Conservation (phyloP, 768 basidiomycete species). For the Tylopilus felleus region DNA sequence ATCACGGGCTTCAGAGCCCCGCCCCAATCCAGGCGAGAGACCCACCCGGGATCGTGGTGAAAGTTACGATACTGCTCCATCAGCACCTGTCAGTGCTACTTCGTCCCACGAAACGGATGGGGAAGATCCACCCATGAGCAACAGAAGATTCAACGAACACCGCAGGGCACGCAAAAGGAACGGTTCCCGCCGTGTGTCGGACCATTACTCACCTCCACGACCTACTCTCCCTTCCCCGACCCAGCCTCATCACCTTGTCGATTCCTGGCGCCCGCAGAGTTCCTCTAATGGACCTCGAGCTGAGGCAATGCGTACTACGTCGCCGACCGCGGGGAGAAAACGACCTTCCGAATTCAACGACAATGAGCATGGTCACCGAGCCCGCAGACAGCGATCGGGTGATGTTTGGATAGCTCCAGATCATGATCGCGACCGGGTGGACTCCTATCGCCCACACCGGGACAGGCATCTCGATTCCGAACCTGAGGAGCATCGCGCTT, state of each 20-base stretch:
- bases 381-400: constrained; percentile 24
- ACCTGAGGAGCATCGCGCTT: constrained; percentile 10
- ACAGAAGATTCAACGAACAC: constrained; percentile 4
- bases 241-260: not conserved
- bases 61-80: not conserved
- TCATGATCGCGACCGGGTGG: constrained; percentile 3
- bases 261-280: constrained; percentile 8
- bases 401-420: constrained; percentile 19
- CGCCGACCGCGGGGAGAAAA: constrained; percentile 19
- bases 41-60: not conserved
- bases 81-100: constrained; percentile 7
- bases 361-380: constrained; percentile 19
- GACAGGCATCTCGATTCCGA: constrained; percentile 16
- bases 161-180: constrained; percentile 3
- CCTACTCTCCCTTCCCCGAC: constrained; percentile 2
- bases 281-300: constrained; percentile 11
- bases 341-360: constrained; percentile 20
- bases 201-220: constrained; percentile 14
- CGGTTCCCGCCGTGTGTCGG: not conserved
- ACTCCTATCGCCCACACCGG: constrained; percentile 2
- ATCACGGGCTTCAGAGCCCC: constrained; percentile 1
- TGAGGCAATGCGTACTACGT: constrained; percentile 15
- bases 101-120: constrained; percentile 1
- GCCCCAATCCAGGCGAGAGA: not conserved
- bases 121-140: constrained; percentile 11